Percentiles rank a stretch among this genome's conserved stretches.
Evolutionary conservation across 1,284 basidiomycete genomes (phyloP).

Genomic region (Psilocybe mexicana): DNA sequence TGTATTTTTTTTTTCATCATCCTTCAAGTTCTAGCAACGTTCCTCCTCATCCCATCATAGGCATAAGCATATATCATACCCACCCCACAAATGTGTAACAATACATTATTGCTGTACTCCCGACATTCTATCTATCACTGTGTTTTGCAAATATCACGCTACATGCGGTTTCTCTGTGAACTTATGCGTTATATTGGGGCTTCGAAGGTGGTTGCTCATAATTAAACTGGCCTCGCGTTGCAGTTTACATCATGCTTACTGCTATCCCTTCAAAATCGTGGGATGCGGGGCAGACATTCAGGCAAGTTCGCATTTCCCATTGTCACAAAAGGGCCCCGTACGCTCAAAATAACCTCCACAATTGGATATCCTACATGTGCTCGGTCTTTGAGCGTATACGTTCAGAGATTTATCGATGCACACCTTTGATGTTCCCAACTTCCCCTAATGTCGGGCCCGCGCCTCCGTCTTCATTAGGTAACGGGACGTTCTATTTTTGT

Average conservation of each 20-base stretch:
- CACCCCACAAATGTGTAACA: slow-evolving; percentile 4
- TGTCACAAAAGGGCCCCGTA: not conserved
- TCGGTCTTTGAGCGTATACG: too few relatives aligned
- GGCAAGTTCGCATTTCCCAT: not conserved
- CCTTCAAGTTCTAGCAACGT: not conserved
- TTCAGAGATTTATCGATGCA: too few relatives aligned
- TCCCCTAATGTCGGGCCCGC: too few relatives aligned
- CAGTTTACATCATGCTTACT: not conserved
- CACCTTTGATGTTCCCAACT: too few relatives aligned
- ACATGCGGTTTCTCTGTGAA: slow-evolving; percentile 7
- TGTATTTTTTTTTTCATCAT: not conserved
- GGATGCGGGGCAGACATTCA: not conserved
- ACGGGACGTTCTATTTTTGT: not conserved
- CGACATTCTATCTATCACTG: slow-evolving; percentile 6
- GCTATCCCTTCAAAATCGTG: not conserved
- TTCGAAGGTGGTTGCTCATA: not conserved
- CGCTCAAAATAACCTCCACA: too few relatives aligned
- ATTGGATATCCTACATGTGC: not conserved
- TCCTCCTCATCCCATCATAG: not conserved
- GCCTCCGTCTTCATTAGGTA: too few relatives aligned
- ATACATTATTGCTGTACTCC: slow-evolving; percentile 2
- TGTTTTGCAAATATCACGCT: not conserved
- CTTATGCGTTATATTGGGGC: not conserved
- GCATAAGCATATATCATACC: slow-evolving; percentile 1
- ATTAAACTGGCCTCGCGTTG: not conserved